Evolutionary conservation across 129 eudicot species (phyloP).

Genomic region (Kitagawia praeruptora): DNA sequence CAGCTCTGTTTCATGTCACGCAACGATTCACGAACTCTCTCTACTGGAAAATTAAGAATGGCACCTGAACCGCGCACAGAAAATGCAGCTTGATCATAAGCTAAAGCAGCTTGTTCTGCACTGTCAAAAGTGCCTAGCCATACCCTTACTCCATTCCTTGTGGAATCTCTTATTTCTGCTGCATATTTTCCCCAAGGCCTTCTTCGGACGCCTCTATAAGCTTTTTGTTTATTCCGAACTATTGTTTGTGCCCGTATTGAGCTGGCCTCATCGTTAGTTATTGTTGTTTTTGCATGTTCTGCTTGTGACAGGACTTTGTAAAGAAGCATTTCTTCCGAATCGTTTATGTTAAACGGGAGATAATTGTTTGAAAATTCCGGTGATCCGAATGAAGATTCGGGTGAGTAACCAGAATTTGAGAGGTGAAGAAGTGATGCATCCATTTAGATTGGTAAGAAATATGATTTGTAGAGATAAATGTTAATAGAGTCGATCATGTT

Average conservation of each 20-base stretch:
- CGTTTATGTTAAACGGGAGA: constrained; percentile 52
- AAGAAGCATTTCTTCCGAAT: constrained; percentile 44
- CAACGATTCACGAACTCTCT: constrained; percentile 50
- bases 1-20: constrained; percentile 32
- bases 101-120: constrained; percentile 70
- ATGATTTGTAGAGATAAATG: not conserved
- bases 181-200: constrained; percentile 86
- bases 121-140: constrained; percentile 76
- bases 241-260: constrained; percentile 12
- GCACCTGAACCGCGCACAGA: constrained; percentile 55
- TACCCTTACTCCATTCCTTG: constrained; percentile 61
- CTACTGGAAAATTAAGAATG: constrained; percentile 54
- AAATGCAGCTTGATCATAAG: constrained; percentile 75
- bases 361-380: constrained; percentile 20
- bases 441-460: constrained; percentile 10
- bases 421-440: constrained; percentile 23
- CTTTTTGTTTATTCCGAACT: constrained; percentile 13
- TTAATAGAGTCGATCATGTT: not conserved
- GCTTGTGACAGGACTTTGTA: constrained; percentile 28
- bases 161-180: constrained; percentile 75
- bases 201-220: constrained; percentile 55
- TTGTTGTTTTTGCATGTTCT: not conserved
- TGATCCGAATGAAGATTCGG: constrained; percentile 43
- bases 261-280: constrained; percentile 8
- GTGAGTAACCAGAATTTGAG: constrained; percentile 16